A percentile compares a stretch with the other conserved stretches of the same genome.
Conservation (phyloP, 495 filamentous ascomycete genomes). For the Aspergillus biplanus region DNA sequence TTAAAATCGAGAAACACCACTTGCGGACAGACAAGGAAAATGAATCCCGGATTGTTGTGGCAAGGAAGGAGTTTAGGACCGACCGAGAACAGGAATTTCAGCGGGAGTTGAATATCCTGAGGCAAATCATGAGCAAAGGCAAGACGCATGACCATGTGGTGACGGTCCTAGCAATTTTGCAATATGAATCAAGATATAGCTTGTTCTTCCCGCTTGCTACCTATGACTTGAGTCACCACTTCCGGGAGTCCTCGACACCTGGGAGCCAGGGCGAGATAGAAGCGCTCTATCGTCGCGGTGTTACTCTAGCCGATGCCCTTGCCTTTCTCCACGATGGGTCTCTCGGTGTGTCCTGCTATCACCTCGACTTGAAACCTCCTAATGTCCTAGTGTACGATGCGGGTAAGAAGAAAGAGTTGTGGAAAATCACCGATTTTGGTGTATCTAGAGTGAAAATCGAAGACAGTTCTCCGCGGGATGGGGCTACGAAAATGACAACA, state of each 20-base stretch:
- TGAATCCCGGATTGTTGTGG: constrained; percentile 9
- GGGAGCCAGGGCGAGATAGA: constrained; percentile 7
- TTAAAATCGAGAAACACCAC: constrained; percentile 22
- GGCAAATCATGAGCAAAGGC: constrained; percentile 17
- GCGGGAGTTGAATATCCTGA: constrained; percentile 15
- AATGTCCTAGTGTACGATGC: constrained; percentile 41
- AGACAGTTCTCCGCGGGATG: not conserved
- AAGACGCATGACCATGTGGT: constrained; percentile 19
- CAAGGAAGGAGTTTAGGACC: constrained; percentile 26
- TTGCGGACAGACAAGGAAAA: constrained; percentile 9
- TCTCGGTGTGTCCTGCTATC: constrained; percentile 24
- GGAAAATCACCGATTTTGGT: constrained; percentile 40
- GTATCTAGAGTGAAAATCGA: constrained; percentile 25
- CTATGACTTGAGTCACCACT: constrained; percentile 23
- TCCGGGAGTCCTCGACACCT: not conserved
- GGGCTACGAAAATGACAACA: constrained; percentile 10
- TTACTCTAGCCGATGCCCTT: constrained; percentile 26
- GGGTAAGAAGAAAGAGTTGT: constrained; percentile 22
- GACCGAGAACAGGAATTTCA: constrained; percentile 15
- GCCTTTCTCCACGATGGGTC: constrained; percentile 32
- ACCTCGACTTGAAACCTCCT: constrained; percentile 50
- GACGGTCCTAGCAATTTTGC: constrained; percentile 24
- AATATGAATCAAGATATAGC: constrained; percentile 21
- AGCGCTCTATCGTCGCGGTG: constrained; percentile 21
- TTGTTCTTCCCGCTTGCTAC: constrained; percentile 25